Conservation (phyloP, 225 moss, liverwort and hornwort species). For the Marchantia polymorpha region DNA sequence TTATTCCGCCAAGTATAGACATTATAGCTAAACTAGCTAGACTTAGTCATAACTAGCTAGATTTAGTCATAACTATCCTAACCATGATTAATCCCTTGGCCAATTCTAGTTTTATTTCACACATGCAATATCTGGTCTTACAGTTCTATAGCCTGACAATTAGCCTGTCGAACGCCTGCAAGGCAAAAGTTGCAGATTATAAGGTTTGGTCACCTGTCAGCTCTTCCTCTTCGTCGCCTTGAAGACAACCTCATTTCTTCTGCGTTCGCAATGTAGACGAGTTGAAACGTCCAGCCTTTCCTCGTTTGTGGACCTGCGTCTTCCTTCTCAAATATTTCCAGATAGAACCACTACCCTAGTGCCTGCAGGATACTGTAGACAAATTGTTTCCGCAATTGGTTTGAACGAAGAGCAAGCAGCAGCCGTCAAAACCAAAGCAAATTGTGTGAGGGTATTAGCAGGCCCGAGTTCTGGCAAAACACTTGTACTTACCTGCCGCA, state of each 20-base stretch:
- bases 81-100: too few species aligned
- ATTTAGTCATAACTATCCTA: too few species aligned
- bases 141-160: too few species aligned
- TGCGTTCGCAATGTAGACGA: background rate
- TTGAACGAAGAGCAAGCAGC: slow-evolving; percentile 44
- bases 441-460: slow-evolving; percentile 48
- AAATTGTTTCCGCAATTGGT: slow-evolving; percentile 15
- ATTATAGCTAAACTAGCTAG: too few species aligned
- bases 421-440: slow-evolving; percentile 36
- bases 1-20: too few species aligned
- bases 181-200: too few species aligned
- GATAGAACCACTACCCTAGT: background rate
- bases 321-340: background rate
- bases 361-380: background rate
- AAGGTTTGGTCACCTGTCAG: too few species aligned
- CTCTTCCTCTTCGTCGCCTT: too few species aligned
- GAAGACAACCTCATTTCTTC: background rate
- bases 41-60: too few species aligned
- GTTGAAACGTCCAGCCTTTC: background rate
- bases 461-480: slow-evolving; percentile 60
- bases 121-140: too few species aligned
- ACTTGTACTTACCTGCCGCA: slow-evolving; percentile 50
- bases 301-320: background rate
- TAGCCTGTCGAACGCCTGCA: too few species aligned
- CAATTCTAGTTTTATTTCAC: too few species aligned